Conservation (phyloP, 805 yeast species). For the Candida nemodendra region DNA sequence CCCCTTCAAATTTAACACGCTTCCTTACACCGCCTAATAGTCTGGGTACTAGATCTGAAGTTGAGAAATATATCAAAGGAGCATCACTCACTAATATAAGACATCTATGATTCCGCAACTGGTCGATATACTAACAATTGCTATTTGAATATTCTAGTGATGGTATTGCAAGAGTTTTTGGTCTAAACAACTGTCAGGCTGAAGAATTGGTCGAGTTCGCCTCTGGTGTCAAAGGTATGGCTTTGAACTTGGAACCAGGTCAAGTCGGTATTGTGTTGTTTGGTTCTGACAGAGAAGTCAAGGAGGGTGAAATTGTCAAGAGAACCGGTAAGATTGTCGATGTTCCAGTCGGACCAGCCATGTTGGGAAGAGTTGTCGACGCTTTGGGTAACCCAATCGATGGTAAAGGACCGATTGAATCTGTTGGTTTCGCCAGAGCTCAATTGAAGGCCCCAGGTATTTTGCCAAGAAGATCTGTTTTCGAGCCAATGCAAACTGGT, state of each 20-base stretch:
- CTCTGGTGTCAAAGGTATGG: slow-evolving; percentile 99
- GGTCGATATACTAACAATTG: slow-evolving; percentile 35
- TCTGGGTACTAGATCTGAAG: no score
- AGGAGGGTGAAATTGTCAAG: slow-evolving; percentile 99
- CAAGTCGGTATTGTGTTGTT: slow-evolving; percentile 99
- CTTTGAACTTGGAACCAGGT: slow-evolving; percentile 99
- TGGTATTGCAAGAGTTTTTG: slow-evolving; percentile 99
- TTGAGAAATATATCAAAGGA: no score
- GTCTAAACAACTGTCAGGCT: slow-evolving; percentile 99
- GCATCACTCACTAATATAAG: not conserved
- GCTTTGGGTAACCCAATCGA: slow-evolving; percentile 99
- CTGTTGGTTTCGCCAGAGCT: slow-evolving; percentile 85
- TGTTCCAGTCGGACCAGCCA: slow-evolving; percentile 97
- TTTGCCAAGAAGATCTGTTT: slow-evolving; percentile 97
- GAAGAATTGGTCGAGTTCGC: slow-evolving; percentile 99
- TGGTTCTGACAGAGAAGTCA: slow-evolving; percentile 98
- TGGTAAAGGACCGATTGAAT: slow-evolving; percentile 97
- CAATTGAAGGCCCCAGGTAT: slow-evolving; percentile 99
- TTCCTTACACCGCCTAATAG: slow-evolving; percentile 6
- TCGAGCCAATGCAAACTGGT: slow-evolving; percentile 99
- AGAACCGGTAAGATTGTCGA: slow-evolving; percentile 99
- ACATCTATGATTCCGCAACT: not conserved
- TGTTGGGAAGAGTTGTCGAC: slow-evolving; percentile 99
- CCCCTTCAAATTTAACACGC: slow-evolving; percentile 16
- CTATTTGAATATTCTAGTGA: slow-evolving; percentile 57